Percentiles rank a stretch among this genome's conserved stretches.
phyloP scores from a whole-genome alignment of 768 basidiomycete species.

The Termitomyces sp. region DNA sequence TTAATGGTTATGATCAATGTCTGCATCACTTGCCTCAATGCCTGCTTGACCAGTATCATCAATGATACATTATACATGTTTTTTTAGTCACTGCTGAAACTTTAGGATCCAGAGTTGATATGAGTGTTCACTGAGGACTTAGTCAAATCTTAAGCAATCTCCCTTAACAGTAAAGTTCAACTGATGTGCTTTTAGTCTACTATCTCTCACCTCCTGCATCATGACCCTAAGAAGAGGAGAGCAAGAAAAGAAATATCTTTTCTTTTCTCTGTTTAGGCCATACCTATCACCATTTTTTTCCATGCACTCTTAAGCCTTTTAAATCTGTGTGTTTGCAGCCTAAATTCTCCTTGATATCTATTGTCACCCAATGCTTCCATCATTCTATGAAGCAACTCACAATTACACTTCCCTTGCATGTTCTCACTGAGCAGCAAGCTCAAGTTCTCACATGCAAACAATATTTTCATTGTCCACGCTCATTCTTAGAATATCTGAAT shows the following conservation, averaged over 20 bases:
- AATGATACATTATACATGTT: not conserved
- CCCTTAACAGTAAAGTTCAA: not conserved
- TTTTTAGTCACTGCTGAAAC: not conserved
- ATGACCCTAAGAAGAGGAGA: not conserved
- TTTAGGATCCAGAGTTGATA: not conserved
- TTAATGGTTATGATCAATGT: too few relatives aligned
- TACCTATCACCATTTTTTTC: not conserved
- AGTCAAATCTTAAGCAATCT: not conserved
- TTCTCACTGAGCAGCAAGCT: not conserved
- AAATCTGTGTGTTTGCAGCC: not conserved
- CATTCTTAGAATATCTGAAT: slow-evolving; percentile 14
- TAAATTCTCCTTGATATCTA: slow-evolving; percentile 10
- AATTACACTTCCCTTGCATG: not conserved
- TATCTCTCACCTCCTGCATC: slow-evolving; percentile 13
- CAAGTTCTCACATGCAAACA: not conserved
- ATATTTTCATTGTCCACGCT: slow-evolving; percentile 13
- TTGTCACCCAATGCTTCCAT: not conserved
- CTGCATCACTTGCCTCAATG: too few relatives aligned
- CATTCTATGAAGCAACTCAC: slow-evolving; percentile 2
- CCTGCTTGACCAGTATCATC: not conserved
- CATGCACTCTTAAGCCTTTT: not conserved
- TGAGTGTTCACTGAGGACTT: not conserved
- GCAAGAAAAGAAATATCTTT: not conserved
- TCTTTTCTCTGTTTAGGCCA: not conserved
- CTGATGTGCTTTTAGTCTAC: slow-evolving; percentile 14